Percentiles rank a stretch among this genome's conserved stretches.
These are phyloP conservation scores for Pseudomassariella vexata DNA, from an alignment of 2,329 filamentous ascomycete species.

Conservation along the genomic window DNA sequence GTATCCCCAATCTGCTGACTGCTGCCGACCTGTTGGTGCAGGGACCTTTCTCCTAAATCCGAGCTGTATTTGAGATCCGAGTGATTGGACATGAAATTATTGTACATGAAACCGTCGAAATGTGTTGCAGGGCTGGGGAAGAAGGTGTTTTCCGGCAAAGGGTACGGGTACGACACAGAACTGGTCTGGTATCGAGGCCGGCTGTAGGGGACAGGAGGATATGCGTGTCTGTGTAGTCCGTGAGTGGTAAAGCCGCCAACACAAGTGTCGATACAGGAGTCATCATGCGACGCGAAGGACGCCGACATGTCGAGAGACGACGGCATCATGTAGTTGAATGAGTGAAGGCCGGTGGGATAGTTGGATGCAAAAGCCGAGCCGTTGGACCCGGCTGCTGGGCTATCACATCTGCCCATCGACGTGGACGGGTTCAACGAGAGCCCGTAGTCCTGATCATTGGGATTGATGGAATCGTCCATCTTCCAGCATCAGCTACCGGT, in stretches of 20 bases:
- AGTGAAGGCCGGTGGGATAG: not conserved
- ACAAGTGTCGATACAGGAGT: constrained; percentile 5
- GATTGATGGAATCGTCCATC: constrained; percentile 3
- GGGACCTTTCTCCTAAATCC: not conserved
- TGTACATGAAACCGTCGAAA: constrained; percentile 1
- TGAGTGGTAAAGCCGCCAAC: constrained; percentile 4
- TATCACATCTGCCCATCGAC: constrained; percentile 1
- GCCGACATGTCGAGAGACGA: constrained; percentile 2
- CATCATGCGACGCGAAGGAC: constrained; percentile 4
- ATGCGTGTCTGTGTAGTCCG: constrained; percentile 2
- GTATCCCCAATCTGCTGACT: constrained; percentile 1
- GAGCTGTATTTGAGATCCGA: not conserved
- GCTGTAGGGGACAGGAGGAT: constrained; percentile 1
- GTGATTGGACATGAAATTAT: constrained; percentile 1
- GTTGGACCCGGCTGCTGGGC: not conserved
- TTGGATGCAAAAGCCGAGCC: not conserved
- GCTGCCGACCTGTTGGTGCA: not conserved
- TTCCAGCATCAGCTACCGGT: not conserved
- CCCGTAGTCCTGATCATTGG: not conserved
- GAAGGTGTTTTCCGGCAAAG: not conserved
- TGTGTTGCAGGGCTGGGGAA: not conserved
- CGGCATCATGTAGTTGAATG: constrained; percentile 3
- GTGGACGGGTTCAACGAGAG: not conserved
- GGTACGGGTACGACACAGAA: constrained; percentile 1
- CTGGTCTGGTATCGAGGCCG: constrained; percentile 1